These are phyloP conservation scores for Fusarium pseudonygamai DNA, from an alignment of 2,329 filamentous ascomycete species.

Conservation along the genomic window DNA sequence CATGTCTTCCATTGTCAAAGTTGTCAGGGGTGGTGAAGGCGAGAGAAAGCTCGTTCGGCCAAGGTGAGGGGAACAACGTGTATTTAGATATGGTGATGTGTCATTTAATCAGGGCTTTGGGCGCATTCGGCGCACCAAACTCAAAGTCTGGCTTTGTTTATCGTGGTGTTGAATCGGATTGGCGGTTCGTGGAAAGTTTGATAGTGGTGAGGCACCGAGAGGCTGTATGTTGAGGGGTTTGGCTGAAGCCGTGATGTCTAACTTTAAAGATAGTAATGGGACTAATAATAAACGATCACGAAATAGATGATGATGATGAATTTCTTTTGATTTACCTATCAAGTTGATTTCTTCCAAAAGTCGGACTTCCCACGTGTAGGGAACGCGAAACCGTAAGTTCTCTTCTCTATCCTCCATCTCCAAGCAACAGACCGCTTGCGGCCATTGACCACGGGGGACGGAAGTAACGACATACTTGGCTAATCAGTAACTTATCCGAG, in stretches of 20 bases:
- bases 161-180: neutral
- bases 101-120: neutral
- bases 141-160: neutral
- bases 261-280: neutral
- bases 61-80: neutral
- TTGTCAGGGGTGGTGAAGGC: neutral
- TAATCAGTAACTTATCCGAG: neutral
- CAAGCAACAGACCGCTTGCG: neutral
- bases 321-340: neutral
- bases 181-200: neutral
- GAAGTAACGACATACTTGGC: too few relatives aligned
- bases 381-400: neutral
- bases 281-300: neutral
- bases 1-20: neutral
- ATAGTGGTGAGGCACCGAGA: neutral
- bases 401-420: neutral
- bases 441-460: neutral
- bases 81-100: neutral
- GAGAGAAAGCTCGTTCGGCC: neutral
- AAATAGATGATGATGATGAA: too few relatives aligned
- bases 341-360: neutral
- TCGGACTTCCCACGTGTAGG: neutral
- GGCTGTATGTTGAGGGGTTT: neutral
- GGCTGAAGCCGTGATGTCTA: neutral
- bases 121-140: neutral